These are phyloP conservation scores for Phanerochaete sordida DNA, from an alignment of 768 basidiomycete genomes.

Conservation along the genomic window DNA sequence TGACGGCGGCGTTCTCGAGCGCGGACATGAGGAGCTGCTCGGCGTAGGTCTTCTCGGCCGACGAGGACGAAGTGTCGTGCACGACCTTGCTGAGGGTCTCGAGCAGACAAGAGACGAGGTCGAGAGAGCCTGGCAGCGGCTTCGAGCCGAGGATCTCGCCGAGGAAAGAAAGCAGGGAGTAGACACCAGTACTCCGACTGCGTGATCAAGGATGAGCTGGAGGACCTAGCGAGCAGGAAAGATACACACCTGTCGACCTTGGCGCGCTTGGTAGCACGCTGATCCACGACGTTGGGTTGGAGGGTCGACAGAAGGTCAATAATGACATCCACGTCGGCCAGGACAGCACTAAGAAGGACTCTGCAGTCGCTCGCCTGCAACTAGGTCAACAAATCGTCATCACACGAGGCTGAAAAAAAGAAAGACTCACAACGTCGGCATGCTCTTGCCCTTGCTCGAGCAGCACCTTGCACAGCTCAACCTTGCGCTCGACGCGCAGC, in stretches of 20 bases:
- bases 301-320: conserved; percentile 47
- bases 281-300: conserved; percentile 41
- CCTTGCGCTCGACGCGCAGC: conserved; percentile 50
- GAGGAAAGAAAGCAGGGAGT: conserved; percentile 53
- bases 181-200: conserved; percentile 22
- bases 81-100: conserved; percentile 68
- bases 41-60: conserved; percentile 70
- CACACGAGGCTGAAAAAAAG: background rate
- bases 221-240: background rate
- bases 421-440: conserved; percentile 43
- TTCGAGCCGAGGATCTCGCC: conserved; percentile 70
- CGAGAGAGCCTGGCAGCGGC: conserved; percentile 62
- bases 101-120: conserved; percentile 68
- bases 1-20: conserved; percentile 60
- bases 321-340: conserved; percentile 51
- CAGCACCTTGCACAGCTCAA: conserved; percentile 53
- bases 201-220: background rate
- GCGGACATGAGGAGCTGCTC: conserved; percentile 85
- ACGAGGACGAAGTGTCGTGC: conserved; percentile 48
- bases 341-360: conserved; percentile 42
- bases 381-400: background rate
- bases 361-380: conserved; percentile 30
- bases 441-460: conserved; percentile 49
- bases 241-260: conserved; percentile 52
- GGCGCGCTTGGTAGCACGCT: conserved; percentile 60